These are phyloP conservation scores for Jatropha curcas DNA, from an alignment of 345 rosid genomes.

Conservation along the genomic window DNA sequence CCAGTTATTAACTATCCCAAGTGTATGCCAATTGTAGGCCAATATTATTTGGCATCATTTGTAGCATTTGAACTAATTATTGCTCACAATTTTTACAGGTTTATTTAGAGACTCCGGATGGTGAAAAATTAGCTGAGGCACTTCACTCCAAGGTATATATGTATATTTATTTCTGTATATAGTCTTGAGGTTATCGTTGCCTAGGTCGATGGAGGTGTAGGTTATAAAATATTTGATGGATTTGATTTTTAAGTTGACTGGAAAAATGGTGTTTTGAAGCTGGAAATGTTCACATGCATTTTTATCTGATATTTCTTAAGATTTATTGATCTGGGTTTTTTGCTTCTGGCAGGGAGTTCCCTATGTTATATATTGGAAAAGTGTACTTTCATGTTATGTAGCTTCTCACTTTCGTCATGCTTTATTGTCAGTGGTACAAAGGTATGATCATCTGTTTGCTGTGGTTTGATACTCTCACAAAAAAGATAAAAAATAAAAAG, in stretches of 20 bases:
- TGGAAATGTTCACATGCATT: constrained; percentile 7
- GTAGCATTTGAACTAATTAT: constrained; percentile 3
- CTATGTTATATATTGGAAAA: constrained; percentile 82
- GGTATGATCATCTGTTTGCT: constrained; percentile 40
- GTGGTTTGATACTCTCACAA: background rate
- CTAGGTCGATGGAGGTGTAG: background rate
- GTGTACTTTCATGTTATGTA: constrained; percentile 52
- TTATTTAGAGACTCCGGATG: constrained; percentile 77
- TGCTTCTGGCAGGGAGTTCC: constrained; percentile 72
- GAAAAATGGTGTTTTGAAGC: constrained; percentile 3
- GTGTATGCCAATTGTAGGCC: background rate
- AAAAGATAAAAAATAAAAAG: too few relatives aligned
- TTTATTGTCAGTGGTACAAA: constrained; percentile 72
- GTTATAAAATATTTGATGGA: background rate
- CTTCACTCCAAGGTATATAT: constrained; percentile 67
- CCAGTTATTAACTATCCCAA: background rate
- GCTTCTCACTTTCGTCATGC: constrained; percentile 90
- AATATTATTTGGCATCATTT: background rate
- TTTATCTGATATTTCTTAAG: background rate
- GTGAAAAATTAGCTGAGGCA: constrained; percentile 81
- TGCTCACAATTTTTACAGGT: constrained; percentile 45
- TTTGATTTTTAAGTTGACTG: constrained; percentile 9
- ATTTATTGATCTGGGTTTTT: constrained; percentile 13
- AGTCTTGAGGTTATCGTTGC: background rate
- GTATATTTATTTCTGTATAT: background rate